Evolutionary conservation across 139 green algal genomes (phyloP), one percentile per base, ranked within the genome.

Genomic region (Chlamydomonas sp.): DNA sequence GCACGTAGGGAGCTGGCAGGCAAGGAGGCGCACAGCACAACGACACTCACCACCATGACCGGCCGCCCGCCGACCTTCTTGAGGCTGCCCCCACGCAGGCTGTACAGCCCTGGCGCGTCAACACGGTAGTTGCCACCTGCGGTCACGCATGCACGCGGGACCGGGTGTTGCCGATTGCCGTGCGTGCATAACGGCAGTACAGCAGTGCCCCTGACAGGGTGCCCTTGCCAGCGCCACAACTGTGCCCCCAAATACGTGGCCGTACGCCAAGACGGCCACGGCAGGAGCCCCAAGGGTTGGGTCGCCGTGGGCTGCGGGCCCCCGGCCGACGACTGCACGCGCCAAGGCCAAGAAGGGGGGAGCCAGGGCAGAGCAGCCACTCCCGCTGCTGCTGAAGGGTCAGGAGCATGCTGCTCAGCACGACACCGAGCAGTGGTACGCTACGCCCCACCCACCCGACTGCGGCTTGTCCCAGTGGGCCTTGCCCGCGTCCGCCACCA

Each of bases 401-500:
- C n/a, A n/a, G n/a, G n/a, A 8, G 16, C 7, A 73, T 80, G 73
- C 61, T 59, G 8, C 5, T 20, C 3, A 60, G 61, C 6, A 73
- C 7, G 8, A 15, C 60, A 58, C 64, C 14, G 15, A 66, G 16
- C 12, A 59, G 60, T 64, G 17, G 0, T 6, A 66, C 79, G n/a
- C 66, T 63, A 18, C 61, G 77, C 12, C 1, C 16, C 17, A 66
- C 67, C 5, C 61, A 90, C 91, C 93, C 88, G 79, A 74, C 5
- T 82, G 9, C 3, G 94, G 90, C 84, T 96, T 96, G 88, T 96
- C 94, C 93, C 93, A 96, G 17, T 62, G 12, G 49, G 73, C 78
- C 66, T 77, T 79, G 12, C 31, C n/a, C 10, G 84, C 85, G 63
- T 95, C 85, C 57, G 89, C 92, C 10, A 97, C 73, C 4, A 96